phyloP scores from a whole-genome alignment of 2,329 filamentous ascomycete species.

The Fusarium agapanthi region DNA sequence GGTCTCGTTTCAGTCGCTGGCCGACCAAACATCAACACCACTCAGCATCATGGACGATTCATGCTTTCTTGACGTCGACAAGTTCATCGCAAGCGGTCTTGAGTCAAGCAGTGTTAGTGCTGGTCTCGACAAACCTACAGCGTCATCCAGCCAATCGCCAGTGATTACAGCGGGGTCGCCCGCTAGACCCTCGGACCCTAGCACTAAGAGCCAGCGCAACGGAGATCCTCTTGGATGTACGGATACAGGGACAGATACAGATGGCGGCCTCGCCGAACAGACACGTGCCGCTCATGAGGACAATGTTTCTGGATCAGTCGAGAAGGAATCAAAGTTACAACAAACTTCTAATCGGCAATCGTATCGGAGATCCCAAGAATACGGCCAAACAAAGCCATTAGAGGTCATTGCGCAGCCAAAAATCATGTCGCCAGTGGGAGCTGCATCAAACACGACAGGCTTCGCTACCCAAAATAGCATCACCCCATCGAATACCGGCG shows the following conservation, averaged over 20 bases:
- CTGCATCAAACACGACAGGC: conserved; percentile 30
- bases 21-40: conserved; percentile 43
- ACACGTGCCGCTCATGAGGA: conserved; percentile 29
- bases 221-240: conserved; percentile 28
- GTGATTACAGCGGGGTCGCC: conserved; percentile 17
- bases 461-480: conserved; percentile 40
- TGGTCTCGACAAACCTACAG: conserved; percentile 31
- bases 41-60: conserved; percentile 44
- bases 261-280: conserved; percentile 24
- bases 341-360: conserved; percentile 1
- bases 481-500: conserved; percentile 31
- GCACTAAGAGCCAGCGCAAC: conserved; percentile 16
- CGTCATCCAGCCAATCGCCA: conserved; percentile 28
- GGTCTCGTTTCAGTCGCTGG: conserved; percentile 42
- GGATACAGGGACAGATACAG: conserved; percentile 19
- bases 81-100: conserved; percentile 13
- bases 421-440: conserved; percentile 30
- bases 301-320: conserved; percentile 3
- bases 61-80: conserved; percentile 23
- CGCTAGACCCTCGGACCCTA: conserved; percentile 14
- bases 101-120: conserved; percentile 24
- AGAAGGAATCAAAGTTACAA: conserved; percentile 2
- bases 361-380: background rate
- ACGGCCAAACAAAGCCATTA: background rate
- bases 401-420: conserved; percentile 15